phyloP scores from a whole-genome alignment of 352 stramenopile genomes.

The Globisporangium perplexum region DNA sequence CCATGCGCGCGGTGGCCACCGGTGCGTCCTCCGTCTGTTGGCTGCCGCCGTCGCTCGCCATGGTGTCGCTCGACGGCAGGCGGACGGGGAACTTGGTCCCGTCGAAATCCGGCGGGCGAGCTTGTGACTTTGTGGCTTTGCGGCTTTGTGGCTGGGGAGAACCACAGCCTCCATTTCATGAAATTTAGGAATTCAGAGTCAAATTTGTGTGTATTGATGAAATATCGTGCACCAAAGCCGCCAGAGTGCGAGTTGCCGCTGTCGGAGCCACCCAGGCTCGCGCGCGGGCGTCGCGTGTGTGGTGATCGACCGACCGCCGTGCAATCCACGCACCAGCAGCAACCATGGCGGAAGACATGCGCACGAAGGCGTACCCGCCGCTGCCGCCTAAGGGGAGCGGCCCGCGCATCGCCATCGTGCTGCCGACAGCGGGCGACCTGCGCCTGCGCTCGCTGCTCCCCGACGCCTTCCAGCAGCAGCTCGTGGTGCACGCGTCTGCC shows the following conservation, averaged over 20 bases:
- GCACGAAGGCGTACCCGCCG: slow-evolving; percentile 56
- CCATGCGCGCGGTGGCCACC: slow-evolving; percentile 31
- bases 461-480: slow-evolving; percentile 30
- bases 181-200: no score
- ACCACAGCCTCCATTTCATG: neutral
- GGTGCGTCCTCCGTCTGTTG: slow-evolving; percentile 11
- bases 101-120: slow-evolving; percentile 8
- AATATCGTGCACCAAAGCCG: no score
- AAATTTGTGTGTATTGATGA: no score
- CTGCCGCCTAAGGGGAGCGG: slow-evolving; percentile 29
- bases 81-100: no score
- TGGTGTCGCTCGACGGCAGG: neutral
- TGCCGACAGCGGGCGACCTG: slow-evolving; percentile 53
- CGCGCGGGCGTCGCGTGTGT: no score
- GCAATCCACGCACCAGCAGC: no score
- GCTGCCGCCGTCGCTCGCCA: slow-evolving; percentile 1
- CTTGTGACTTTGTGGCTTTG: neutral
- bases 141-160: neutral
- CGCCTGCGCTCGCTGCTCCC: slow-evolving; percentile 46
- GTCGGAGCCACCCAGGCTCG: no score
- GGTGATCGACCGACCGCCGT: no score
- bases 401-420: slow-evolving; percentile 32
- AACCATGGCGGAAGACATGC: slow-evolving; percentile 33
- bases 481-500: slow-evolving; percentile 50
- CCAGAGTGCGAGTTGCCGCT: no score